A percentile compares a stretch with the other conserved stretches of the same genome.
phyloP scores from a whole-genome alignment of 331 rosid genomes.

The Acacia pycnantha region DNA sequence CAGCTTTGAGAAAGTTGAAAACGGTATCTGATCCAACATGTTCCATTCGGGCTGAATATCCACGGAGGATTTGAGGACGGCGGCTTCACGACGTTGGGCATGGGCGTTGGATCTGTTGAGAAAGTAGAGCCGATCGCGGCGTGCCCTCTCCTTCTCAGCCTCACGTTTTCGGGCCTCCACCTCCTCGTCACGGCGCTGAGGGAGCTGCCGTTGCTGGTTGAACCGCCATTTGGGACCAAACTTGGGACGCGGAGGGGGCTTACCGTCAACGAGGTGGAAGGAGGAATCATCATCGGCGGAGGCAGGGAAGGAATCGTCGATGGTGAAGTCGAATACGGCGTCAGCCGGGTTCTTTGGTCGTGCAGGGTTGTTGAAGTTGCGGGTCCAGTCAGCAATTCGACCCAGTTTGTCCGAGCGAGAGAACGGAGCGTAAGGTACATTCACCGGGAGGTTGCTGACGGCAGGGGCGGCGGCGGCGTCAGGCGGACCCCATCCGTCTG shows the following conservation, averaged over 20 bases:
- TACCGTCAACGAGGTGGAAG: conserved; percentile 82
- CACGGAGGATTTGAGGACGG: conserved; percentile 77
- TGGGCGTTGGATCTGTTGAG: conserved; percentile 71
- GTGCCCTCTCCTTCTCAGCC: conserved; percentile 87
- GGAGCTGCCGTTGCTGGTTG: conserved; percentile 76
- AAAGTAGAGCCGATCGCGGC: conserved; percentile 80
- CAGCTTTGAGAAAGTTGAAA: conserved; percentile 85
- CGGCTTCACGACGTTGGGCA: conserved; percentile 69
- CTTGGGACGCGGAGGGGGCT: conserved; percentile 85
- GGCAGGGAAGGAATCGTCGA: not conserved
- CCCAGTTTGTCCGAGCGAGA: conserved; percentile 90
- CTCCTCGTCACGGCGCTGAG: conserved; percentile 93
- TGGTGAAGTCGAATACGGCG: not conserved
- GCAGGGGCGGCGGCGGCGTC: conserved; percentile 34
- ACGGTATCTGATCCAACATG: conserved; percentile 92
- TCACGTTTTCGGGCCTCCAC: conserved; percentile 84
- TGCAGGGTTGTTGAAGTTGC: conserved; percentile 22
- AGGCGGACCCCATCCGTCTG: conserved; percentile 94
- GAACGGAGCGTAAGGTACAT: conserved; percentile 90
- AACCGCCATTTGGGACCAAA: conserved; percentile 88
- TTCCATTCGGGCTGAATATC: conserved; percentile 98
- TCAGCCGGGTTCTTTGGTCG: not conserved
- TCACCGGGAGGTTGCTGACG: conserved; percentile 55
- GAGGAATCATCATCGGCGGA: conserved; percentile 64
- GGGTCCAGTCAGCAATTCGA: conserved; percentile 90